A percentile compares a stretch with the other conserved stretches of the same genome.
Evolutionary conservation across 306 rosid genomes (phyloP).

Genomic region (Castanospermum australe): DNA sequence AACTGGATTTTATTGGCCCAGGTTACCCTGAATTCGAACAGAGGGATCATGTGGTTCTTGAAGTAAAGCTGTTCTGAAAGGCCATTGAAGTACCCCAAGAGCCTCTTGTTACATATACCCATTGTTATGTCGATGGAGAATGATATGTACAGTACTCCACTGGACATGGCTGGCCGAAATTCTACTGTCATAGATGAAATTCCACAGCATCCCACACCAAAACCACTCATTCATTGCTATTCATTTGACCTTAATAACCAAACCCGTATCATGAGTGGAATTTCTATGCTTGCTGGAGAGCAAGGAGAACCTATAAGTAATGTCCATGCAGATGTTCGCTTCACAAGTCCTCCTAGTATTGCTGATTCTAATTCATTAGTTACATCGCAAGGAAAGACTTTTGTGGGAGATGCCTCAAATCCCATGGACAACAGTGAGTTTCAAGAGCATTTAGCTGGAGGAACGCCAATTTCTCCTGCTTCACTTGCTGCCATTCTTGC

Average conservation of each 20-base stretch:
- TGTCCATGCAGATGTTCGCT: constrained; percentile 22
- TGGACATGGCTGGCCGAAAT: constrained; percentile 35
- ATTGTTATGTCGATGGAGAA: constrained; percentile 42
- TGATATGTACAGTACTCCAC: constrained; percentile 34
- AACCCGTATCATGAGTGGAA: constrained; percentile 37
- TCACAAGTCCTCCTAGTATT: constrained; percentile 23
- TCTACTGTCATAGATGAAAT: constrained; percentile 37
- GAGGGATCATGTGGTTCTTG: background rate
- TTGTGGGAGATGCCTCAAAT: constrained; percentile 33
- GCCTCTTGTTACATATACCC: background rate
- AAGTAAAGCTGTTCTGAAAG: constrained; percentile 15
- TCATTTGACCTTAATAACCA: constrained; percentile 52
- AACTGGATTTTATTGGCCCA: background rate
- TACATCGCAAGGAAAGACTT: constrained; percentile 36
- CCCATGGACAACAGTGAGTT: constrained; percentile 29
- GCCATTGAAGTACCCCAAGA: constrained; percentile 4
- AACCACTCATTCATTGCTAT: constrained; percentile 51
- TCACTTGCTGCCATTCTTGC: constrained; percentile 41
- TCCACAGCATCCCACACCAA: constrained; percentile 39
- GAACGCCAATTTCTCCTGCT: constrained; percentile 28
- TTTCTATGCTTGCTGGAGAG: constrained; percentile 45
- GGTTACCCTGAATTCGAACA: background rate
- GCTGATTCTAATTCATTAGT: constrained; percentile 32
- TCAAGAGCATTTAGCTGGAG: constrained; percentile 40
- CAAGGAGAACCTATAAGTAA: constrained; percentile 32